Evolutionary conservation across 169 alveolate genomes (phyloP), one percentile per base, ranked within the genome.

Genomic region (Plasmodium yoelii): DNA sequence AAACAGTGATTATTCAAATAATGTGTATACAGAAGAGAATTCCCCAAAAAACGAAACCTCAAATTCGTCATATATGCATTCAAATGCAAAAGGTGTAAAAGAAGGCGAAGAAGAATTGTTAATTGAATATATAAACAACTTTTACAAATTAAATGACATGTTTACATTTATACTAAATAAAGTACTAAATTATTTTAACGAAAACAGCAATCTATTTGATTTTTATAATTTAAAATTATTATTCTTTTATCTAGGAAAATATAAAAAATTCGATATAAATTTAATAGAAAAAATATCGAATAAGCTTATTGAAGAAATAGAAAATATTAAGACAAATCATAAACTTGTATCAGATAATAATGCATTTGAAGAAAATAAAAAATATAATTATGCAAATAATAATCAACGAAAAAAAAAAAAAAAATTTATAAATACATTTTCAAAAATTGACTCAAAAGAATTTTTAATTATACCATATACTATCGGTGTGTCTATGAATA

Each of bases 381-480:
- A 64, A 10, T 46, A 77, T 63, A 77, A 77, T 59, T 63, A 77
- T 42, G 68, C 75, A 77, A 77, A 57, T 2, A 77, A 49, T 7
- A 77, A 75, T 49, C 22, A 49, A 10, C 63, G 65, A 28, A 77
- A 51, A 5, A n/a, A 28, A 18, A 77, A 44, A 24, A 77, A 77
- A 77, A 77, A 63, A 47, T 77, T 13, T 77, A 7, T 77, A 18
- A 77, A 77, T 51, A 77, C 77, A 51, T 77, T 47, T 77, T 12
- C 51, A 12, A 77, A 77, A 64, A 61, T 77, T 22, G 71, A 77
- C 26, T 77, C 88, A 9, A 77, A 77, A 28, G 88, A 77, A 64
- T 77, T 77, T 56, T 75, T 77, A 49, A 77, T 69, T 57, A 18
- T 77, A 47, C 88, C 88, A 34, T 77, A 77, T 56, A 64, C 88